These are phyloP conservation scores for Lipomyces anomalus DNA, from an alignment of 805 yeast species.

Conservation along the genomic window DNA sequence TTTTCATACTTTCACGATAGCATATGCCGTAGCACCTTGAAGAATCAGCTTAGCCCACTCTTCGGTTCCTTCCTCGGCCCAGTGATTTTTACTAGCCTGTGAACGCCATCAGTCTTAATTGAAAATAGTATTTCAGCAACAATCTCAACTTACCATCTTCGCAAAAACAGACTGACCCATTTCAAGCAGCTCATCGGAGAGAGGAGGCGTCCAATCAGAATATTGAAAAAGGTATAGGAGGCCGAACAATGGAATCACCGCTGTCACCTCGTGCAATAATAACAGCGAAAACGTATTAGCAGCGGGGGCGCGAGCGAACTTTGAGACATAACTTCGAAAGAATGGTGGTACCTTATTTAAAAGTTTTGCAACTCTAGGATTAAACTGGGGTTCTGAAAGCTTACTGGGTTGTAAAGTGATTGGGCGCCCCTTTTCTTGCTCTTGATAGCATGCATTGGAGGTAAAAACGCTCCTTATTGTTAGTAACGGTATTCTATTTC, in stretches of 20 bases:
- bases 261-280: slow-evolving; percentile 67
- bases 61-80: slow-evolving; percentile 37
- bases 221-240: slow-evolving; percentile 63
- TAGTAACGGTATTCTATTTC: too few species aligned
- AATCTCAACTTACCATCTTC: slow-evolving; percentile 38
- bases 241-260: slow-evolving; percentile 62
- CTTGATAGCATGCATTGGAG: too few species aligned
- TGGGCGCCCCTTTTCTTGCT: too few species aligned
- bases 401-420: too few species aligned
- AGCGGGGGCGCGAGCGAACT: too few species aligned
- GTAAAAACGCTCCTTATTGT: too few species aligned
- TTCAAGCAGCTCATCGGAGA: slow-evolving; percentile 54
- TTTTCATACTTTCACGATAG: slow-evolving; percentile 48
- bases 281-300: slow-evolving; percentile 60
- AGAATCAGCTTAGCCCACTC: slow-evolving; percentile 52
- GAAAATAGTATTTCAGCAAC: neutral
- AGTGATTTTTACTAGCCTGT: slow-evolving; percentile 30
- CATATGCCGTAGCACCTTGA: slow-evolving; percentile 74
- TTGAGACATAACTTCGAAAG: too few species aligned
- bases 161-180: slow-evolving; percentile 57
- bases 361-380: too few species aligned
- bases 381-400: too few species aligned
- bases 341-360: too few species aligned
- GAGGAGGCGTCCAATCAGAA: slow-evolving; percentile 45
- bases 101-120: slow-evolving; percentile 30